phyloP scores from a whole-genome alignment of 1,139 yeast species.

The Candida gigantensis region DNA sequence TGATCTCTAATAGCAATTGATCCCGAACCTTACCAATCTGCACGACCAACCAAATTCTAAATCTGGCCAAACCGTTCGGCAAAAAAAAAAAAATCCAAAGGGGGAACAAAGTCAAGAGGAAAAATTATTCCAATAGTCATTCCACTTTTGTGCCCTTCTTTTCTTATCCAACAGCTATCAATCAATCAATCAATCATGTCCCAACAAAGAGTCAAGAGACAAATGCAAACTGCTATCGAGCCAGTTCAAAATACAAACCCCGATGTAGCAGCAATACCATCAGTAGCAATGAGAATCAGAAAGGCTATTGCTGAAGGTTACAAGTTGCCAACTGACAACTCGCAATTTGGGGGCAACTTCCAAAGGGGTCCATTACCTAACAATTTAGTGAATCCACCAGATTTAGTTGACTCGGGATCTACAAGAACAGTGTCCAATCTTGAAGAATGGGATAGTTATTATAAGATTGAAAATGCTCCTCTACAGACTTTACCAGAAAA shows the following conservation, averaged over 20 bases:
- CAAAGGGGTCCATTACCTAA: slow-evolving; percentile 57
- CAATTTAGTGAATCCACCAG: slow-evolving; percentile 39
- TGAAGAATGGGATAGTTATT: slow-evolving; percentile 18
- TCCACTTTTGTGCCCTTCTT: slow-evolving; percentile 4
- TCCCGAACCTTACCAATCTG: slow-evolving; percentile 1
- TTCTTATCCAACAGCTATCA: not conserved
- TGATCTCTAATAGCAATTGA: slow-evolving; percentile 7
- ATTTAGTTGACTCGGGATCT: slow-evolving; percentile 39
- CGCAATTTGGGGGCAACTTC: slow-evolving; percentile 6
- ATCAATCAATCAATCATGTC: slow-evolving; percentile 8
- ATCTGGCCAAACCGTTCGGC: not conserved
- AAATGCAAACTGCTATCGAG: slow-evolving; percentile 12
- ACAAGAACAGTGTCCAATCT: slow-evolving; percentile 29
- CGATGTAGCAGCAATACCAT: slow-evolving; percentile 36
- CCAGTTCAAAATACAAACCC: slow-evolving; percentile 9
- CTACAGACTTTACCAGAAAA: slow-evolving; percentile 27
- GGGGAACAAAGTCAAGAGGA: not conserved
- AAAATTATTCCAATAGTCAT: slow-evolving; percentile 3
- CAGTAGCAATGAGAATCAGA: slow-evolving; percentile 71
- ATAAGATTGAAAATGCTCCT: slow-evolving; percentile 17
- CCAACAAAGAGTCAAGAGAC: slow-evolving; percentile 14
- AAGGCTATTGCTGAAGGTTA: slow-evolving; percentile 68
- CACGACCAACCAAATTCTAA: slow-evolving; percentile 1
- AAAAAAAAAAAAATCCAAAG: not conserved
- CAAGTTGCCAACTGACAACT: slow-evolving; percentile 21